Base-by-base conservation (phyloP, 2,329 filamentous ascomycete species). In the Talaromyces verruculosus region DNA sequence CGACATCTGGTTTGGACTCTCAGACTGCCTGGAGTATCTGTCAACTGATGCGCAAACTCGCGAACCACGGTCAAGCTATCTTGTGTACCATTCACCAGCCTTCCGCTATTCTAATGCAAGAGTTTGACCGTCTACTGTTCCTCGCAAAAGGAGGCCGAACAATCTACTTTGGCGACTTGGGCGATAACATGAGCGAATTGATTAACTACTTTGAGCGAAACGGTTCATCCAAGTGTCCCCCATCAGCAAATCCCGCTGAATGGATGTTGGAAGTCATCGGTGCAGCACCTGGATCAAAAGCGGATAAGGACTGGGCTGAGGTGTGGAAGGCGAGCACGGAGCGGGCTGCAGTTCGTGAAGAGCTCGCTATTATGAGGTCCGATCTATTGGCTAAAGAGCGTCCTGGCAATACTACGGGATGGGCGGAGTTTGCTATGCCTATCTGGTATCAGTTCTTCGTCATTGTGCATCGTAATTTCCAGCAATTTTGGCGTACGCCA, bases 1-100 rank as follows among this genome's bases (percentile, higher is more conserved):
- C 94, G 11, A 97, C 93, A 2, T 97, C 93, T 33, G 94, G 94
- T 82, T 87, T 97, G 25, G 94, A 97, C 78, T 92, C 89, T 74
- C 93, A 97, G 77, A 96, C 93, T 0, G 94, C 93, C 0, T 97
- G 92, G 92, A 91, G 92, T 69, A 97, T 97, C 75, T 85, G 92
- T 60, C 89, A 92, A 76, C 85, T 97, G 10, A 86, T 98, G 49
- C 90, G 96, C 78, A 97, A 96, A 80, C 84, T 97, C 37, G 92
- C 92, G 72, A 91, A 95, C 76, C 91, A 88, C 69, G 93, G 94
- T 17, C 92, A 96, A 76, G 93, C 94, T 61, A 92, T 97, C 77
- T 87, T 97, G 17, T 97, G 93, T 81, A 97, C 94, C 0, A 97
- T 97, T 68, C 94, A 98, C 77, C 94, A 98, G 78, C 94, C 94